Base-by-base conservation (phyloP, 106 monocot genomes). In the Dendrobium nobile region DNA sequence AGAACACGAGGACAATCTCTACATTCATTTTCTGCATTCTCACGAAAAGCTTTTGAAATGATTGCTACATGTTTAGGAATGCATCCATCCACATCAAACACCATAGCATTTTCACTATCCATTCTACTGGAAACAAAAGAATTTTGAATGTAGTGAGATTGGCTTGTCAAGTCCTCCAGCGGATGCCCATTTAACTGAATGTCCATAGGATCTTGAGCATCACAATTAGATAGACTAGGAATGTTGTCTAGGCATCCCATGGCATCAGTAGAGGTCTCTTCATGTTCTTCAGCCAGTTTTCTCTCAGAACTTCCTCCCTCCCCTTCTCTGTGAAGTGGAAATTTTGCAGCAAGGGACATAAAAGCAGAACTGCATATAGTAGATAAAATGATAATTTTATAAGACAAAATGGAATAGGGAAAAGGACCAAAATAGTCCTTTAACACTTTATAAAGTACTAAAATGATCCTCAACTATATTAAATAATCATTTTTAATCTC, bases 291-390 rank as follows among this genome's bases (percentile, higher is more conserved):
- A 22, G 61, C 43, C n/a, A n/a, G 13, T 74, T 74, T 74, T 9
- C 74, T 41, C 20, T 45, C 67, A 67, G 43, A 70, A 72, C 13
- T 37, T 15, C 37, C 70, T 37, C 10, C 70, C 15, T 33, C 28
- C 15, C 41, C 74, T 67, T 42, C 47, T 77, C 61, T 7, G 7
- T 40, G 64, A 43, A 67, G 47, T 72, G 78, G 77, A 78, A 78
- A 77, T 78, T 56, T 77, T 78, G 82, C 77, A 82, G 68, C 82
- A 45, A 77, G 43, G 7, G 65, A 77, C 77, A 82, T 77, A 65
- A 67, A 82, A 9, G 77, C 77, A 72, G 82, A 82, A 74, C 81
- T 77, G 47, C 70, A 0, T 75, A 74, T 64, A n/a, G 48, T 67
- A 47, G 41, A 2, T 47, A 74, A 42, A 18, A 33, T 59, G 5